Percentiles rank a stretch among this genome's conserved stretches.
These are phyloP conservation scores for Tulasnella sp. DNA, from an alignment of 768 basidiomycete species.

Conservation along the genomic window DNA sequence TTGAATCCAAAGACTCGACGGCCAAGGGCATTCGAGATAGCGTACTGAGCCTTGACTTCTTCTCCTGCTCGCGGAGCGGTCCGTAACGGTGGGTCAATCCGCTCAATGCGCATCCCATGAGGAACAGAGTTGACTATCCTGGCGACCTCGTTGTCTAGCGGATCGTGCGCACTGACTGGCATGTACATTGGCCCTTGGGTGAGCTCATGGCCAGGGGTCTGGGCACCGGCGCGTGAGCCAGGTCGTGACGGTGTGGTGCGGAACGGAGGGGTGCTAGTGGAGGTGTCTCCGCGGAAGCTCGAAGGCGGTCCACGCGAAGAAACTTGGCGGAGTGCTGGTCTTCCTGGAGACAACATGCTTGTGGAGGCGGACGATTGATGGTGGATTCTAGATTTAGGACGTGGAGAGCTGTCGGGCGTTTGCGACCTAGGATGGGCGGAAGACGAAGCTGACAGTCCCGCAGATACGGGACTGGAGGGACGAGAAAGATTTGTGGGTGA, in stretches of 20 bases:
- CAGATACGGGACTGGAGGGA: constrained; percentile 34
- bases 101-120: constrained; percentile 66
- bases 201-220: constrained; percentile 47
- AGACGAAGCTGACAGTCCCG: constrained; percentile 29
- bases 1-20: constrained; percentile 69
- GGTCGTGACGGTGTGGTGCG: constrained; percentile 15
- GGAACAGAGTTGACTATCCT: constrained; percentile 59
- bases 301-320: constrained; percentile 18
- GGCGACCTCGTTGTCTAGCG: constrained; percentile 72
- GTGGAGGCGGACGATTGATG: constrained; percentile 17
- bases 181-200: constrained; percentile 50
- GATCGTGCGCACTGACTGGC: constrained; percentile 57
- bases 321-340: constrained; percentile 11
- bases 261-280: neutral
- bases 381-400: constrained; percentile 25
- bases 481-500: constrained; percentile 52
- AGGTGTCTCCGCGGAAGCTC: constrained; percentile 17
- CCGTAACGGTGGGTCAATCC: constrained; percentile 67
- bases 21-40: constrained; percentile 60
- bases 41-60: constrained; percentile 76
- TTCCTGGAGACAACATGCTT: constrained; percentile 22
- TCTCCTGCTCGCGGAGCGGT: constrained; percentile 56
- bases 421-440: constrained; percentile 35
- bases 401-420: constrained; percentile 55
- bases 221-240: constrained; percentile 40